Base-by-base conservation (phyloP, 225 moss, liverwort and hornwort genomes). In the Takakia lepidozioides region DNA sequence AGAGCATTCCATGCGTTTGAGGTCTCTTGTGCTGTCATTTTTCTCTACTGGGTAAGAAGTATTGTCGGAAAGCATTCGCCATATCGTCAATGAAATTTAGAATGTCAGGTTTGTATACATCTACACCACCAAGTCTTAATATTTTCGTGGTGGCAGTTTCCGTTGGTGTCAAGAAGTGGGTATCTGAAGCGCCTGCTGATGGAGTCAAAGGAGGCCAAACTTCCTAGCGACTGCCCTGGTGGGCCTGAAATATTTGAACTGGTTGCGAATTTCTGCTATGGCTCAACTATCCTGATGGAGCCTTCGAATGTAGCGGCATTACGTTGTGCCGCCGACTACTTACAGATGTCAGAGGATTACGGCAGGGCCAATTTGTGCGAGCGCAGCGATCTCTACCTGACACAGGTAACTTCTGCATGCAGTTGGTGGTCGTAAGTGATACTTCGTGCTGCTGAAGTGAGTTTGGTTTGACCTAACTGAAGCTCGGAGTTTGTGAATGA, bases 281-380 rank as follows among this genome's bases (percentile, higher is more conserved):
- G 83, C 5, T 81, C 83, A 2, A 64, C 72, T 8, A 69, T 93
- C 19, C 71, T 76, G 24, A 78, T 93, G 83, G 88, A 88, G 17
- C 59, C 93, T 2, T 53, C 83, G n/a, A 93, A 93, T 51, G 61
- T 88, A 28, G 93, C 85, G 0, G 85, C 74, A 32, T 48, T 88
- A 39, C 60, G 68, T 19, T 88, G 93, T 39, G 61, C 64, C 0
- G 72, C 80, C 0, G 83, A 79, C 22, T 88, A 59, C 29, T 42
- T 93, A n/a, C 75, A 88, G 52, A 93, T 93, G 93, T 53, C 45
- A 25, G 78, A 88, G 54, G 73, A 86, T 20, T 81, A 78, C 32
- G 83, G 88, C 0, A 60, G 75, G 24, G 85, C 67, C 5, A 93
- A 93, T 63, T 44, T 93, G 7, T 67, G 78, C 49, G 85, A 88